Evolutionary conservation across 352 stramenopile genomes (phyloP), one percentile per base, ranked within the genome.

Genomic region (Pythium aphanidermatum): DNA sequence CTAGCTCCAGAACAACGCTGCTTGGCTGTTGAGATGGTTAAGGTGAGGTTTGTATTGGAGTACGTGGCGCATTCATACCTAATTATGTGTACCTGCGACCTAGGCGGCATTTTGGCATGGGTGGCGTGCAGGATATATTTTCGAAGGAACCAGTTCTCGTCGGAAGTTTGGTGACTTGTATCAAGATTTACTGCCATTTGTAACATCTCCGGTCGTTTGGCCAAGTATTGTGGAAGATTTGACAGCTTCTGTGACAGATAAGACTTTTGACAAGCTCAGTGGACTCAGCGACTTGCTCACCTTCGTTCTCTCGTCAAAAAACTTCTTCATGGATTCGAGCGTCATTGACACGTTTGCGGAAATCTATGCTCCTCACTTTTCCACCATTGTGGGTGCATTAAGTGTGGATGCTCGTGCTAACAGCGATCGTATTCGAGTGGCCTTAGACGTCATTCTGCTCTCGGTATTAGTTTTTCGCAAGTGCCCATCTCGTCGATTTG

Each of bases 321-420:
- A 71, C 2, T 72, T 73, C 21, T 10, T 34, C 11, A 23, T 54
- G 4, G 58, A 49, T 8, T 82, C 74, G 1, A 30, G 27, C 2
- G 56, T 77, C 9, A 77, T 69, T 55, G 70, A 84, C 33, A 17
- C 39, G 13, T 84, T 89, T 51, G 63, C 65, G 11, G 58, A 77
- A 42, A 63, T 46, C 0, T 62, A 83, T 21, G 46, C 72, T 17
- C 46, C 56, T 17, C 61, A 68, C 32, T 51, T 79, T 7, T n/a
- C n/a, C n/a, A n/a, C n/a, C n/a, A n/a, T n/a, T n/a, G n/a, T n/a
- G n/a, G n/a, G n/a, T n/a, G n/a, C n/a, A n/a, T n/a, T n/a, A n/a
- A n/a, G n/a, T n/a, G n/a, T n/a, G n/a, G n/a, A n/a, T n/a, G n/a
- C n/a, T n/a, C n/a, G n/a, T n/a, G n/a, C n/a, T 17, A 51, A 82